phyloP scores from a whole-genome alignment of 495 filamentous ascomycete genomes.

The Xylaria nigripes region DNA sequence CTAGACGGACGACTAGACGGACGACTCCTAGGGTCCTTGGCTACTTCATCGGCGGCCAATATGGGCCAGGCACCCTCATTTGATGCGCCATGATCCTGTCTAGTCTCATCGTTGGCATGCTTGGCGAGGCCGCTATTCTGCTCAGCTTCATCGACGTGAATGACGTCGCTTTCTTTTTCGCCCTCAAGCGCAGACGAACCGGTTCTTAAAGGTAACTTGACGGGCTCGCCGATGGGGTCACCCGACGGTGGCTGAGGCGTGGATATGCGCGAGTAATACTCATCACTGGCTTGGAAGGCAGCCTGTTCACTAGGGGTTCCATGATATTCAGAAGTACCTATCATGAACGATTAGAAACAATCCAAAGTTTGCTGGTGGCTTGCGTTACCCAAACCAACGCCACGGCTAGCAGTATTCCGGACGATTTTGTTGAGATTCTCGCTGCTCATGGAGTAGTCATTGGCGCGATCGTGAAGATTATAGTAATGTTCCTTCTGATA shows the following conservation, averaged over 20 bases:
- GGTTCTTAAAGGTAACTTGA: constrained; percentile 17
- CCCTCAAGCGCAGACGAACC: constrained; percentile 24
- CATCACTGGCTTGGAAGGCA: constrained; percentile 70
- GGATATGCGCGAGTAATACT: constrained; percentile 62
- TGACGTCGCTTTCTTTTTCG: constrained; percentile 51
- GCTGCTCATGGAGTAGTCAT: constrained; percentile 82
- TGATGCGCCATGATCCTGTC: constrained; percentile 45
- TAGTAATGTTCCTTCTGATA: constrained; percentile 56
- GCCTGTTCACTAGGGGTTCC: constrained; percentile 74
- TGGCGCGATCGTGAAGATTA: constrained; percentile 51
- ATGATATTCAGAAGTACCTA: constrained; percentile 39
- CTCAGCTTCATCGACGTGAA: constrained; percentile 70
- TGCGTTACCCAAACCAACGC: constrained; percentile 56
- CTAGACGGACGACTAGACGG: constrained; percentile 71
- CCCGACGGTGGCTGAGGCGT: constrained; percentile 52
- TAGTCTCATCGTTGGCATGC: constrained; percentile 38
- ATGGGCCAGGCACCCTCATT: constrained; percentile 62
- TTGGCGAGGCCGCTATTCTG: constrained; percentile 48
- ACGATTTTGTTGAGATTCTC: constrained; percentile 90
- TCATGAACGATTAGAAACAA: constrained; percentile 30
- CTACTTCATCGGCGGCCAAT: constrained; percentile 82
- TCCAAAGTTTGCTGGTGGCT: constrained; percentile 27
- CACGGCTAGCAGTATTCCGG: constrained; percentile 55
- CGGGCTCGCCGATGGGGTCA: constrained; percentile 21
- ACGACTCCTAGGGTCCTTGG: constrained; percentile 66